Percentiles rank a stretch among this genome's conserved stretches.
Conservation (phyloP, 257 asterid genomes). For the Fraxinus excelsior region DNA sequence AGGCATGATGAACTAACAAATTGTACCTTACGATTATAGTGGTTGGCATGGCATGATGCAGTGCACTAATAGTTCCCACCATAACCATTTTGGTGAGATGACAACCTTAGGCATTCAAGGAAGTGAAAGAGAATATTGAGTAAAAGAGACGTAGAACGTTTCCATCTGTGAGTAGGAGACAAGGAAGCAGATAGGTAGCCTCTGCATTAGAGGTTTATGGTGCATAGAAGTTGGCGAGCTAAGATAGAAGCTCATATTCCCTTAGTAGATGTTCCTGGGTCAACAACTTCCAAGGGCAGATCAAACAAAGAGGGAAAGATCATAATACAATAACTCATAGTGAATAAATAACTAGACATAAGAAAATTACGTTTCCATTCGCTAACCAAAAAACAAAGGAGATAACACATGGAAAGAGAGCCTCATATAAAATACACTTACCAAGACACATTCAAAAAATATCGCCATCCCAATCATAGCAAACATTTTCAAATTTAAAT, state of each 20-base stretch:
- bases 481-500: too few relatives aligned
- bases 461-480: too few relatives aligned
- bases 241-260: constrained; percentile 49
- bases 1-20: constrained; percentile 70
- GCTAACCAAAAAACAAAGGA: not conserved
- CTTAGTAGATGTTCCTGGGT: constrained; percentile 49
- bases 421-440: not conserved
- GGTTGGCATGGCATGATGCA: constrained; percentile 43
- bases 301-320: too few relatives aligned
- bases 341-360: not conserved
- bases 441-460: not conserved
- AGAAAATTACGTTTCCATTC: not conserved
- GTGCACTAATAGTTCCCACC: constrained; percentile 43
- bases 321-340: constrained; percentile 34
- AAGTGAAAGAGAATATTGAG: constrained; percentile 50
- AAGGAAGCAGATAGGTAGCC: constrained; percentile 69
- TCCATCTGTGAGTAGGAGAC: constrained; percentile 65
- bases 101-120: constrained; percentile 48
- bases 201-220: constrained; percentile 59
- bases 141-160: too few relatives aligned
- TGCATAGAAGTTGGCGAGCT: constrained; percentile 60
- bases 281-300: too few relatives aligned
- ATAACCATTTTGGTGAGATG: constrained; percentile 57
- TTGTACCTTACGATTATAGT: constrained; percentile 35
- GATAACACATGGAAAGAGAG: not conserved